Evolutionary conservation across 1,139 yeast species (phyloP).

Genomic region (Suhomyces ambrosiae): DNA sequence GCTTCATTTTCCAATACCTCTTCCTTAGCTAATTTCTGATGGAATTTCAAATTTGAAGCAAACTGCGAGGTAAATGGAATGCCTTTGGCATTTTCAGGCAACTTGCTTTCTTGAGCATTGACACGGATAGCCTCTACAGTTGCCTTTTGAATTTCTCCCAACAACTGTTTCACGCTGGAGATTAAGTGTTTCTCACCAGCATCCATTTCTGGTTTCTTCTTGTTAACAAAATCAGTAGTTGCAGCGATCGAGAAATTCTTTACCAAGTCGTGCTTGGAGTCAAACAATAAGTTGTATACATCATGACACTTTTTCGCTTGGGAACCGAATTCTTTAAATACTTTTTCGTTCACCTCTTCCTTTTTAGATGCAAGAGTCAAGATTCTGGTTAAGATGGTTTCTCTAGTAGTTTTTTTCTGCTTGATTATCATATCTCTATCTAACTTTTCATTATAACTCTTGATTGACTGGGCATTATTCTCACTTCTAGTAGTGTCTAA

Average conservation of each 20-base stretch:
- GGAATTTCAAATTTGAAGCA: slow-evolving; percentile 53
- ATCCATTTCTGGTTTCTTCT: slow-evolving; percentile 40
- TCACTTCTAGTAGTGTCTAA: slow-evolving; percentile 30
- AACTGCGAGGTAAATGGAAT: slow-evolving; percentile 58
- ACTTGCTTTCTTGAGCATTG: slow-evolving; percentile 28
- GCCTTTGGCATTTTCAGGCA: slow-evolving; percentile 31
- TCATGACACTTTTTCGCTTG: slow-evolving; percentile 37
- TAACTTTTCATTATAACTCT: slow-evolving; percentile 29
- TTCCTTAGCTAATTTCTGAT: slow-evolving; percentile 52
- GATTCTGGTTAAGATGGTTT: slow-evolving; percentile 47
- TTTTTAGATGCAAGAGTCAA: slow-evolving; percentile 25
- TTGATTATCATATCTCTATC: slow-evolving; percentile 37
- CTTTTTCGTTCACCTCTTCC: slow-evolving; percentile 28
- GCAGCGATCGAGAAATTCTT: slow-evolving; percentile 20
- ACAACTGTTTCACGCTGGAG: slow-evolving; percentile 53
- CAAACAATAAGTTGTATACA: slow-evolving; percentile 31
- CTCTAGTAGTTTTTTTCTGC: slow-evolving; percentile 48
- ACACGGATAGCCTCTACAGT: slow-evolving; percentile 54
- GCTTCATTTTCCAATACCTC: slow-evolving; percentile 59
- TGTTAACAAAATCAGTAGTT: slow-evolving; percentile 28
- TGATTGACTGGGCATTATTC: slow-evolving; percentile 17
- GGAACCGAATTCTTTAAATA: slow-evolving; percentile 24
- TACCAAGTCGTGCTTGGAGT: slow-evolving; percentile 32
- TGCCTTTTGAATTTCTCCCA: slow-evolving; percentile 55
- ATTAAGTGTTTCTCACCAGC: slow-evolving; percentile 43